Base-by-base conservation (phyloP, 2,329 filamentous ascomycete genomes). In the Colletotrichum sidae region DNA sequence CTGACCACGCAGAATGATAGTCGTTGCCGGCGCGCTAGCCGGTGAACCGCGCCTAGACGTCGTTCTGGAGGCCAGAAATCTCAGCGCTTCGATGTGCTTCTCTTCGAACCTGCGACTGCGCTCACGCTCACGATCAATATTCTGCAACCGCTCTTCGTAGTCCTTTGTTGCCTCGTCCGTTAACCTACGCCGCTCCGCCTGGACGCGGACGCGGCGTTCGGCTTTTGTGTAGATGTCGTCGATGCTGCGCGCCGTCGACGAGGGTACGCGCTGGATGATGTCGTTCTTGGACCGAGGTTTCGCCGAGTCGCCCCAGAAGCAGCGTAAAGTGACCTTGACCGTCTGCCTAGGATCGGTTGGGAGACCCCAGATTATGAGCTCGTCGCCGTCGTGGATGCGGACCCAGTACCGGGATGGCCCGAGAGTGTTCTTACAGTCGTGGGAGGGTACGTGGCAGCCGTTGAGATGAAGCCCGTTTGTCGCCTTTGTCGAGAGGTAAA, bases 401-500 rank as follows among this genome's bases (percentile, higher is more conserved):
- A 91, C 88, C 88, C 88, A 91, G 72, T 84, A 78, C 37, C 75
- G 77, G 51, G 86, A 92, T 1, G 88, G 79, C 0, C 83, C 81
- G 34, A 81, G 78, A 3, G 84, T 83, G 62, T 86, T 83, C 65
- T 84, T 84, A 8, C 81, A 74, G 42, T 88, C 82, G 44, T 86
- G 80, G 2, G 88, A 86, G 2, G 77, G 80, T 33, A 97, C 79
- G 45, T 83, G 81, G n/a, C 87, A 83, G 35, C 87, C 89, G 72
- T 97, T 97, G 73, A 98, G 84, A 69, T 82, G 85, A 67, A 97
- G 92, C 17, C 93, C 92, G 35, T 83, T 82, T 7, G 89, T 90
- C 4, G 92, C 91, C 71, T 94, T 93, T 4, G 93, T 96, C 1
- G 91, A 90, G 55, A 97, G 89, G 73, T 88, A 90, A 67, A 94